A percentile compares a stretch with the other conserved stretches of the same genome.
phyloP scores from a whole-genome alignment of 208 protist genomes.

The Leishmania tropica region DNA sequence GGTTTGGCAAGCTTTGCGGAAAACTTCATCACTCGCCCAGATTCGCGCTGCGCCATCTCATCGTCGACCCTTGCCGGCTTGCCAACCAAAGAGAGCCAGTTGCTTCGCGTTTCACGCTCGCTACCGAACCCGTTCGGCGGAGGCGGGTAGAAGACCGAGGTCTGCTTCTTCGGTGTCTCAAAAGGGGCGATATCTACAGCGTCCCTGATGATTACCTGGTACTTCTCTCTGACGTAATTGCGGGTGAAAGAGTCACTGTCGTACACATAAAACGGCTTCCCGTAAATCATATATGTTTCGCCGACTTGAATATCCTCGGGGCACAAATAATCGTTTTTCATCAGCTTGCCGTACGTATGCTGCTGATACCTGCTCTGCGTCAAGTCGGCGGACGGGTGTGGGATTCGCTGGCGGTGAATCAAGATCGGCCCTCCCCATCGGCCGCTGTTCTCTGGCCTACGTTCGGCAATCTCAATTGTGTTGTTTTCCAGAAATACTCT shows the following conservation, averaged over 20 bases:
- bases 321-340: slow-evolving; percentile 86
- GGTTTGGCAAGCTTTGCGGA: slow-evolving; percentile 62
- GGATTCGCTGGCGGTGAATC: slow-evolving; percentile 80
- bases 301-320: slow-evolving; percentile 83
- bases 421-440: slow-evolving; percentile 65
- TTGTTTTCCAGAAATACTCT: slow-evolving; percentile 82
- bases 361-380: slow-evolving; percentile 69
- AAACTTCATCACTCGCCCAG: slow-evolving; percentile 90
- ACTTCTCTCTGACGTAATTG: slow-evolving; percentile 66
- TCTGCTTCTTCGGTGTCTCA: slow-evolving; percentile 45
- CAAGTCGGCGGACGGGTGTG: slow-evolving; percentile 40
- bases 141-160: slow-evolving; percentile 79
- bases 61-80: slow-evolving; percentile 74
- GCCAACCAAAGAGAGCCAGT: slow-evolving; percentile 76
- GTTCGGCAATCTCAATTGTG: slow-evolving; percentile 79
- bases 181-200: slow-evolving; percentile 70
- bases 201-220: slow-evolving; percentile 48
- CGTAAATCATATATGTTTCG: slow-evolving; percentile 84
- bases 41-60: slow-evolving; percentile 61
- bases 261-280: slow-evolving; percentile 87
- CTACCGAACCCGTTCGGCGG: slow-evolving; percentile 91
- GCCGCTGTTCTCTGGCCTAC: slow-evolving; percentile 71
- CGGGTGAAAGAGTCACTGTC: slow-evolving; percentile 79
- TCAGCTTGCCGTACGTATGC: slow-evolving; percentile 85
- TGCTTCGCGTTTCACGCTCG: slow-evolving; percentile 81